Evolutionary conservation across 73 alveolate genomes (phyloP), one percentile per base, ranked within the genome.

Genomic region (Strombidium stylifer): DNA sequence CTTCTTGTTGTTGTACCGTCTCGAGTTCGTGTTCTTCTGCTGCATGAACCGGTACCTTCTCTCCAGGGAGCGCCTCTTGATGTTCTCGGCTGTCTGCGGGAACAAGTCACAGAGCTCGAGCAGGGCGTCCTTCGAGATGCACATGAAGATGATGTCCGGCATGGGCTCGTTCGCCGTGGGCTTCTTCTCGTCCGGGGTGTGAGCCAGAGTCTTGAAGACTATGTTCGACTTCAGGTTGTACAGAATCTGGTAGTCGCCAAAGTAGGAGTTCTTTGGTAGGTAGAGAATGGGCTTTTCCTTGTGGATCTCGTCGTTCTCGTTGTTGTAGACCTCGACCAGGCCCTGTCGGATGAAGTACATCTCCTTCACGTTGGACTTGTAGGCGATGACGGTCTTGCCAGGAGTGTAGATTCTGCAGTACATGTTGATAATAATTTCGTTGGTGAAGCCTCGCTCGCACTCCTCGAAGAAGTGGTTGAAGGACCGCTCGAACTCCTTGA

Each of bases 191-290:
- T 53, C 56, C n/a, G 14, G 42, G 36, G 40, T 21, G 6, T 30
- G 41, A 10, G 21, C 30, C 10, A 39, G 34, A 24, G 84, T 31
- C 32, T 58, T 36, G 51, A 71, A 71, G 3, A 46, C 47, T 10
- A 71, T 71, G 41, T 56, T 71, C 21, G 84, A 71, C 25, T 39
- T 52, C 1, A 71, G 69, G 20, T 58, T 69, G 31, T 1, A 47
- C 7, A 71, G 25, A 20, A 57, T 46, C 16, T 71, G 59, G 46
- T 71, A 71, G 18, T 71, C 84, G 1, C 84, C 84, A 19, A 71
- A 53, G 28, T 40, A 23, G 0, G 68, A 41, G 46, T 58, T 21
- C 35, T 55, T 4, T 12, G 84, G 84, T 28, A 71, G 42, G n/a
- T n/a, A n/a, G n/a, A n/a, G n/a, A n/a, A n/a, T n/a, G n/a, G n/a